These are phyloP conservation scores for Elasticomyces elasticus DNA, from an alignment of 495 filamentous ascomycete genomes.

Conservation along the genomic window DNA sequence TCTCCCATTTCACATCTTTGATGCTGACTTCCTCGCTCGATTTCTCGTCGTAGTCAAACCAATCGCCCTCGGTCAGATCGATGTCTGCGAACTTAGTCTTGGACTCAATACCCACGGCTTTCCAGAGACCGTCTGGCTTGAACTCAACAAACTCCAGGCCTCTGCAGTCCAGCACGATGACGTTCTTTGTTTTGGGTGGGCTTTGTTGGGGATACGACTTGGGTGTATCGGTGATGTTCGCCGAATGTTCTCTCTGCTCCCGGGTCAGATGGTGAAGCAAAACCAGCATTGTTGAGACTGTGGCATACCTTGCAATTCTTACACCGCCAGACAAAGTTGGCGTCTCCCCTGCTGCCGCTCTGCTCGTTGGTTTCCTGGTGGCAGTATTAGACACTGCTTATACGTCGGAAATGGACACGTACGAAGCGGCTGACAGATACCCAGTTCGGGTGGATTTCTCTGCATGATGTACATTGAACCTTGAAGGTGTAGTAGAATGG, in stretches of 20 bases:
- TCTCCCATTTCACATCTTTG: slow-evolving; percentile 83
- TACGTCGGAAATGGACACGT: slow-evolving; percentile 29
- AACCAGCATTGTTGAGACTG: not conserved
- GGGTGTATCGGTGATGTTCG: slow-evolving; percentile 61
- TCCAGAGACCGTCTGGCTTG: slow-evolving; percentile 82
- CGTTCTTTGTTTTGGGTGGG: slow-evolving; percentile 61
- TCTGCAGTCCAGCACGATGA: slow-evolving; percentile 85
- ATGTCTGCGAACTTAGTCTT: slow-evolving; percentile 67
- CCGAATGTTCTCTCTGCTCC: slow-evolving; percentile 51
- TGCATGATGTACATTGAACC: slow-evolving; percentile 91
- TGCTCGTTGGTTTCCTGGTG: slow-evolving; percentile 72
- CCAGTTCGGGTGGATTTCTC: slow-evolving; percentile 80
- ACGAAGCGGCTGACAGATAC: slow-evolving; percentile 85
- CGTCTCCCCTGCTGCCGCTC: slow-evolving; percentile 83
- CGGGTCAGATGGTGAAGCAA: not conserved
- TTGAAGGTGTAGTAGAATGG: slow-evolving; percentile 95
- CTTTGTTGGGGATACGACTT: slow-evolving; percentile 56
- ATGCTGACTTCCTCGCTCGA: slow-evolving; percentile 71
- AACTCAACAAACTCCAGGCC: slow-evolving; percentile 89
- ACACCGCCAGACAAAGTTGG: slow-evolving; percentile 97
- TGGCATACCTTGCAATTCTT: slow-evolving; percentile 52
- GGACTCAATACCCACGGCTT: slow-evolving; percentile 70
- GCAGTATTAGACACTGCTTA: not conserved
- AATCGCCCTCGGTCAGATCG: slow-evolving; percentile 77
- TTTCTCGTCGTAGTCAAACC: slow-evolving; percentile 81